These are phyloP conservation scores for Euphrasia confusa DNA, from an alignment of 257 asterid species.

Conservation along the genomic window DNA sequence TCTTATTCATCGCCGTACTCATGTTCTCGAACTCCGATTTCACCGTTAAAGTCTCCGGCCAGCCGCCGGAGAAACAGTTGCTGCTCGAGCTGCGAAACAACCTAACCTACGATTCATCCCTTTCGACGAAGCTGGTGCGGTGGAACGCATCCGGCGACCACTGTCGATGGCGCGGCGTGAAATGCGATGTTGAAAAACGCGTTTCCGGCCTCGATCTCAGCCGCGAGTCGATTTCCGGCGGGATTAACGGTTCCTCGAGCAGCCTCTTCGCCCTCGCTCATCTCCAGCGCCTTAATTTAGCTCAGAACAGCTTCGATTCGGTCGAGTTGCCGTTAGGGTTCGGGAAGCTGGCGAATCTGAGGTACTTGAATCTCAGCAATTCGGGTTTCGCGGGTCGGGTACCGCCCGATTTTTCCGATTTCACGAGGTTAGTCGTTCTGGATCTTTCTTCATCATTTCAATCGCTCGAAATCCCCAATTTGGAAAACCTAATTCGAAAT, in stretches of 20 bases:
- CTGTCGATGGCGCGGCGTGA: slow-evolving; percentile 53
- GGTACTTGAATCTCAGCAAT: slow-evolving; percentile 37
- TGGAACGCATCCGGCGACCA: slow-evolving; percentile 47
- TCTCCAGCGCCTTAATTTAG: slow-evolving; percentile 38
- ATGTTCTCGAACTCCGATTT: slow-evolving; percentile 12
- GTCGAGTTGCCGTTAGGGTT: slow-evolving; percentile 33
- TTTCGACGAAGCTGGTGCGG: slow-evolving; percentile 41
- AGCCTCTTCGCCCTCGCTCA: slow-evolving; percentile 32
- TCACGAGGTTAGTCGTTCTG: slow-evolving; percentile 37
- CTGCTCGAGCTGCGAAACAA: slow-evolving; percentile 38
- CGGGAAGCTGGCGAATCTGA: slow-evolving; percentile 30
- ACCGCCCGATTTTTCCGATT: slow-evolving; percentile 30
- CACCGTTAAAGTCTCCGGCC: slow-evolving; percentile 20
- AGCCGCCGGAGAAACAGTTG: slow-evolving; percentile 33
- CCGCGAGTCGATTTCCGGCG: slow-evolving; percentile 37
- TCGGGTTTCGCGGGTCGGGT: slow-evolving; percentile 41
- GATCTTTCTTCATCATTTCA: slow-evolving; percentile 31
- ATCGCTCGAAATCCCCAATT: slow-evolving; percentile 35
- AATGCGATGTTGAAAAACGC: slow-evolving; percentile 36
- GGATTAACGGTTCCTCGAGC: slow-evolving; percentile 21
- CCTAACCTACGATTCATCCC: slow-evolving; percentile 47
- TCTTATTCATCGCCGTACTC: slow-evolving; percentile 21
- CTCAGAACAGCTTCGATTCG: slow-evolving; percentile 27
- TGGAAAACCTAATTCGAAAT: slow-evolving; percentile 27
- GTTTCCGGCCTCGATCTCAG: slow-evolving; percentile 50